Evolutionary conservation across 345 rosid species (phyloP).

Genomic region (Acer campestre): DNA sequence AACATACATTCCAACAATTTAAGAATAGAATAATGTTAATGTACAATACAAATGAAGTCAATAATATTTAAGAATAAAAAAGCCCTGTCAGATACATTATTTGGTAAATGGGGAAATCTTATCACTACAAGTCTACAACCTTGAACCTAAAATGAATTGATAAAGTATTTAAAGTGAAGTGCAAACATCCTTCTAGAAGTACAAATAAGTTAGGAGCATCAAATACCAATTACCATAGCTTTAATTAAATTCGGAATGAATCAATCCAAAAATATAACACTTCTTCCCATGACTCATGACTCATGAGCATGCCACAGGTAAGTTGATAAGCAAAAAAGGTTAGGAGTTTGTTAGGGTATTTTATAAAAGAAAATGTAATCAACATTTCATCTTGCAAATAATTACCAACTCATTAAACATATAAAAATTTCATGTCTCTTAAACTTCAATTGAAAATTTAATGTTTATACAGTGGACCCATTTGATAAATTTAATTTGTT

Average conservation of each 20-base stretch:
- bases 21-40: background rate
- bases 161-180: background rate
- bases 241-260: background rate
- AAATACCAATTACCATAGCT: no score
- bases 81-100: background rate
- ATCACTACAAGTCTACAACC: background rate
- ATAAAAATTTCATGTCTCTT: background rate
- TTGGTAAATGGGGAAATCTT: background rate
- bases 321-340: background rate
- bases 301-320: background rate
- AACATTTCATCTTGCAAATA: background rate
- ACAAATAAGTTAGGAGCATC: background rate
- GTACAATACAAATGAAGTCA: background rate
- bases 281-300: background rate
- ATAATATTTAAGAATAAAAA: background rate
- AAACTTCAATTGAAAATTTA: background rate
- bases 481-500: background rate
- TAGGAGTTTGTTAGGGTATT: background rate
- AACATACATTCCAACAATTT: background rate
- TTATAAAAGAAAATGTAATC: background rate
- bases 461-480: background rate
- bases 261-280: background rate
- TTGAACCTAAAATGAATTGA: background rate
- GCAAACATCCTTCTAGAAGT: background rate
- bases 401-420: background rate